Percentiles rank a stretch among this genome's conserved stretches.
Evolutionary conservation across 768 basidiomycete species (phyloP).

Genomic region (Candolleomyces eurysporus): DNA sequence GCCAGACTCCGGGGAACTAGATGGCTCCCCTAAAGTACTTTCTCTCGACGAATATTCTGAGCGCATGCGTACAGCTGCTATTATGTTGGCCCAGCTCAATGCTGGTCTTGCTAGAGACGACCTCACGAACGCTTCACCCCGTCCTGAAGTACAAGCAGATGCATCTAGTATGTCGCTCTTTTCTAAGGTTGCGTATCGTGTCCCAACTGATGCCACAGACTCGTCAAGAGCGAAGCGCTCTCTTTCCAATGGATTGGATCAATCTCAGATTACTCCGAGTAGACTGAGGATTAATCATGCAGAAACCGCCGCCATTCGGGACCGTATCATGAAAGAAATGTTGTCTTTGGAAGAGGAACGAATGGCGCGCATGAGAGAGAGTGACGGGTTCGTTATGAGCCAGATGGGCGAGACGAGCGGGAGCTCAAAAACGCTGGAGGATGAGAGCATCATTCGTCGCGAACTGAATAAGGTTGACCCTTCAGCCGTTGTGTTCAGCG

Average conservation of each 20-base stretch:
- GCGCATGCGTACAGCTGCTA: slow-evolving; percentile 96
- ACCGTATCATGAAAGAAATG: slow-evolving; percentile 99
- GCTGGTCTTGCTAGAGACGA: slow-evolving; percentile 65
- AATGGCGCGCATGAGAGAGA: slow-evolving; percentile 87
- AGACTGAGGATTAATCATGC: slow-evolving; percentile 75
- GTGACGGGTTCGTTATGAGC: slow-evolving; percentile 68
- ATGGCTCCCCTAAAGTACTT: slow-evolving; percentile 30
- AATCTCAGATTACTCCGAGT: slow-evolving; percentile 18
- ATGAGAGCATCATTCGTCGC: slow-evolving; percentile 89
- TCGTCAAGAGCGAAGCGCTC: slow-evolving; percentile 7
- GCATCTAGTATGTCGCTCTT: neutral
- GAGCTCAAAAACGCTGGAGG: slow-evolving; percentile 71
- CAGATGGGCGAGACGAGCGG: slow-evolving; percentile 50
- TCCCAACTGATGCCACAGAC: neutral
- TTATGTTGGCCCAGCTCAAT: slow-evolving; percentile 97
- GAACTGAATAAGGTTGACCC: slow-evolving; percentile 96
- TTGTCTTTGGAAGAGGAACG: slow-evolving; percentile 93
- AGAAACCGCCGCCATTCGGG: slow-evolving; percentile 88
- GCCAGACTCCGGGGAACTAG: neutral
- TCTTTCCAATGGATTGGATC: slow-evolving; percentile 3
- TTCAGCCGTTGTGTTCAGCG: slow-evolving; percentile 92
- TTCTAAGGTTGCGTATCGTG: neutral
- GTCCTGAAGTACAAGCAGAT: slow-evolving; percentile 14
- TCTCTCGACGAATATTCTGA: slow-evolving; percentile 98
- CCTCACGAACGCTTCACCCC: slow-evolving; percentile 17